phyloP scores from a whole-genome alignment of 306 rosid genomes.

The Casuarina cunninghamiana region DNA sequence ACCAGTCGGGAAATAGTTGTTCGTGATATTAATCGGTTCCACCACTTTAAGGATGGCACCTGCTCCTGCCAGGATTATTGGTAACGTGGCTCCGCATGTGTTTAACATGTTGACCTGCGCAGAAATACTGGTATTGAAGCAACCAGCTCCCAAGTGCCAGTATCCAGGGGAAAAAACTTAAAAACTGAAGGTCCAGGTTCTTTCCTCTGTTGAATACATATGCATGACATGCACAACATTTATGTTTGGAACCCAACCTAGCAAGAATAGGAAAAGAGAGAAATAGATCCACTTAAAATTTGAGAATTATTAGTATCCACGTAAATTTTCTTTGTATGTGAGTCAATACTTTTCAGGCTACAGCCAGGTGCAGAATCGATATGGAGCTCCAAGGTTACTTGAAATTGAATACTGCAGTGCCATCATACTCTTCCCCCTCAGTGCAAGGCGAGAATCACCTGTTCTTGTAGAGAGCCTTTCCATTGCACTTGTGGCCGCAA shows the following conservation, averaged over 20 bases:
- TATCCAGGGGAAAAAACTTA: neutral
- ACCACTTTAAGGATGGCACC: constrained; percentile 39
- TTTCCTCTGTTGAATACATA: neutral
- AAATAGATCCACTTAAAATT: neutral
- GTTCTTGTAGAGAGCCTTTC: neutral
- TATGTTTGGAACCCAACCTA: neutral
- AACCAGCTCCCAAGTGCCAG: neutral
- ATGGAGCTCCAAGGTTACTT: neutral
- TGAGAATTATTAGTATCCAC: neutral
- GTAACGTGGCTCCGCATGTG: constrained; percentile 23
- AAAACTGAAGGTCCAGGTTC: neutral
- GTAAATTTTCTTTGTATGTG: neutral
- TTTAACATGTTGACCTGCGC: neutral
- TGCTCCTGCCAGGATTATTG: constrained; percentile 43
- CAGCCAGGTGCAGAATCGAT: neutral
- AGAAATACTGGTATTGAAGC: neutral
- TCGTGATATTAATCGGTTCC: constrained; percentile 39
- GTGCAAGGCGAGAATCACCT: neutral
- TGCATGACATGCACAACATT: neutral
- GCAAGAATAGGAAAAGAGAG: neutral
- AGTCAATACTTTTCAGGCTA: neutral
- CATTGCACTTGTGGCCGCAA: neutral
- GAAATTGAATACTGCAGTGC: neutral
- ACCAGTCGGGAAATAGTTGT: constrained; percentile 34
- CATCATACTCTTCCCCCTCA: neutral